These are phyloP conservation scores for Isatis tinctoria DNA, from an alignment of 345 rosid species.

Conservation along the genomic window DNA sequence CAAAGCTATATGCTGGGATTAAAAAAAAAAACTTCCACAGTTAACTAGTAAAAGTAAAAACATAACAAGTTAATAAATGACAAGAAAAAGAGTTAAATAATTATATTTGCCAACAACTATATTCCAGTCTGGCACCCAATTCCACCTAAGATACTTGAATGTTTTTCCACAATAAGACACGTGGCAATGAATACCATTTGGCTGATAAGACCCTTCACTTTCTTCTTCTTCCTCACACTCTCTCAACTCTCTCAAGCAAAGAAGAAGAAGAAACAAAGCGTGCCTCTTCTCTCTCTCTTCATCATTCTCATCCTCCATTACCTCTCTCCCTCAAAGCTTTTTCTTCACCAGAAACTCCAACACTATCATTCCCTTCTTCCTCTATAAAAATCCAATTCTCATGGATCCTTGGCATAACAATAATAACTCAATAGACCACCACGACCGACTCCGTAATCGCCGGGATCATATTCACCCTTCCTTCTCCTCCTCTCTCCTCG, in stretches of 20 bases:
- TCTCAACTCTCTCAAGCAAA: neutral
- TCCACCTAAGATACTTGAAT: neutral
- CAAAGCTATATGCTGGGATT: neutral
- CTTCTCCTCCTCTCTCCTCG: conserved; percentile 76
- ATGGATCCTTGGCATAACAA: conserved; percentile 46
- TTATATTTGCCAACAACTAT: neutral
- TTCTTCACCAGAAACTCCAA: conserved; percentile 23
- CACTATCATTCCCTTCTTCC: conserved; percentile 28
- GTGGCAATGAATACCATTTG: conserved; percentile 18
- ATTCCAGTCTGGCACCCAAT: conserved; percentile 9
- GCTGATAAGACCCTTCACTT: conserved; percentile 10
- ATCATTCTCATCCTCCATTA: conserved; percentile 30
- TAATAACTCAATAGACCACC: neutral
- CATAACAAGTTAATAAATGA: neutral
- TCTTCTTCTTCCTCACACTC: neutral
- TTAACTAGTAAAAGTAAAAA: neutral
- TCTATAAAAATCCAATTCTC: conserved; percentile 12
- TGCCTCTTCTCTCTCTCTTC: conserved; percentile 14
- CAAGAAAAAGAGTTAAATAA: neutral
- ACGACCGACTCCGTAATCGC: conserved; percentile 12
- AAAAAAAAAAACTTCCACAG: neutral
- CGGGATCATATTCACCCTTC: conserved; percentile 51
- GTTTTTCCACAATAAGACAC: neutral
- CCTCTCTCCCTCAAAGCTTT: neutral
- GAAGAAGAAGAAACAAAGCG: neutral